Percentiles rank a stretch among this genome's conserved stretches.
Evolutionary conservation across 495 filamentous ascomycete species (phyloP).

Genomic region (Aspergillus haitiensis): DNA sequence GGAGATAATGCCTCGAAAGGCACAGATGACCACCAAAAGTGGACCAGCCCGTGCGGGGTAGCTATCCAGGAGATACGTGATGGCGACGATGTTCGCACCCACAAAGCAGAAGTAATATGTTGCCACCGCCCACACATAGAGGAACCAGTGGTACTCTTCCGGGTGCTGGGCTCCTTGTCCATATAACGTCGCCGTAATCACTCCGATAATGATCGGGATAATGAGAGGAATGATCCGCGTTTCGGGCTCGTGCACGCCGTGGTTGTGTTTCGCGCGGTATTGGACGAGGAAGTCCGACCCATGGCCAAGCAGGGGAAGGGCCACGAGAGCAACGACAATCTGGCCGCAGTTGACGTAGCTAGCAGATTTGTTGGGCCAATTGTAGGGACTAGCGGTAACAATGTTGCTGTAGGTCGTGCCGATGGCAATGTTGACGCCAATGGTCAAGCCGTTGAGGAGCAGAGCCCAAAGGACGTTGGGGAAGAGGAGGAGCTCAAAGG

Average conservation of each 20-base stretch:
- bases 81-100: conserved; percentile 40
- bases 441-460: conserved; percentile 37
- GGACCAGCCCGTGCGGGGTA: conserved; percentile 39
- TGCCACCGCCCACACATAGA: conserved; percentile 34
- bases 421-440: conserved; percentile 42
- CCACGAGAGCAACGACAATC: conserved; percentile 32
- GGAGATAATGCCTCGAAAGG: conserved; percentile 40
- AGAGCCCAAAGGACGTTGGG: conserved; percentile 45
- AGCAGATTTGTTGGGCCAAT: conserved; percentile 31
- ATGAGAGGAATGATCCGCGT: conserved; percentile 32
- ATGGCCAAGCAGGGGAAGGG: conserved; percentile 36
- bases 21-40: conserved; percentile 41
- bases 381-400: conserved; percentile 34
- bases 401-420: conserved; percentile 38
- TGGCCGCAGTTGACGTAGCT: conserved; percentile 39
- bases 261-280: conserved; percentile 27
- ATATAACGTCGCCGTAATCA: conserved; percentile 33
- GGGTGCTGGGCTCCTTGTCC: conserved; percentile 35
- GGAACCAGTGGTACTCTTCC: conserved; percentile 36
- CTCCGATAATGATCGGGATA: conserved; percentile 34
- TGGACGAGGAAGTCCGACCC: conserved; percentile 33
- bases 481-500: conserved; percentile 33
- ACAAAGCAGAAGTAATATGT: conserved; percentile 42
- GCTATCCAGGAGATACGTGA: conserved; percentile 41
- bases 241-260: conserved; percentile 38